A percentile compares a stretch with the other conserved stretches of the same genome.
Conservation (phyloP, 805 yeast genomes). For the Barnettozyma populi region DNA sequence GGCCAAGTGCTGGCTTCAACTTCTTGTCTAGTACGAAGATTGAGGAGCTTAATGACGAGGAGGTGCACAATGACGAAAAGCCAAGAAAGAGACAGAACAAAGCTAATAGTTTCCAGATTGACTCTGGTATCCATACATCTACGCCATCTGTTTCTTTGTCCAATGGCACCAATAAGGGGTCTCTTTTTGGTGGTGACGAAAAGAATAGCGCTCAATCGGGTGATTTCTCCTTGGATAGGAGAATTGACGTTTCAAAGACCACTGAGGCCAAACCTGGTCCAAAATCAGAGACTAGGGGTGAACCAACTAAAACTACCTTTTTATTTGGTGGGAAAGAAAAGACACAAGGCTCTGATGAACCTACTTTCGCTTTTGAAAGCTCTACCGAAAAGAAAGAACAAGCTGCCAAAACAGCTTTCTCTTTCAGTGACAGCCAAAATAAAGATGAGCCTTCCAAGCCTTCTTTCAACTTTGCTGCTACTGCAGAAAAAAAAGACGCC, state of each 20-base stretch:
- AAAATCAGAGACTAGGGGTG: constrained; percentile 6
- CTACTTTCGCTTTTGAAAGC: background rate
- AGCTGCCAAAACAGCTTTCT: constrained; percentile 14
- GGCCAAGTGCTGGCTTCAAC: constrained; percentile 28
- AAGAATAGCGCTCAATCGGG: background rate
- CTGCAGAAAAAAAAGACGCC: constrained; percentile 3
- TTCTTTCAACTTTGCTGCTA: constrained; percentile 11
- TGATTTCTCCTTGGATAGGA: background rate
- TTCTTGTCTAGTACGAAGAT: constrained; percentile 15
- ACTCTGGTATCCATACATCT: background rate
- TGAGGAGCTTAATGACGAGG: constrained; percentile 1
- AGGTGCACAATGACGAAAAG: constrained; percentile 1
- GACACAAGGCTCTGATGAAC: background rate
- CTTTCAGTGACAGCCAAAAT: constrained; percentile 11
- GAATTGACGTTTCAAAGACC: background rate
- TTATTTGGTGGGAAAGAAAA: constrained; percentile 8
- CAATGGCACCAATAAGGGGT: background rate
- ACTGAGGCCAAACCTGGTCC: constrained; percentile 8
- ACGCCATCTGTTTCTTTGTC: background rate
- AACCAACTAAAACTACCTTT: constrained; percentile 16
- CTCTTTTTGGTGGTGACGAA: background rate
- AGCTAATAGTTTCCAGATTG: background rate
- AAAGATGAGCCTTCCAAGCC: constrained; percentile 6
- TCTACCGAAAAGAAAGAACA: background rate
- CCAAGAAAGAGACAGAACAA: constrained; percentile 1